These are phyloP conservation scores for Melaleuca alternifolia DNA, from an alignment of 345 rosid genomes.

Conservation along the genomic window DNA sequence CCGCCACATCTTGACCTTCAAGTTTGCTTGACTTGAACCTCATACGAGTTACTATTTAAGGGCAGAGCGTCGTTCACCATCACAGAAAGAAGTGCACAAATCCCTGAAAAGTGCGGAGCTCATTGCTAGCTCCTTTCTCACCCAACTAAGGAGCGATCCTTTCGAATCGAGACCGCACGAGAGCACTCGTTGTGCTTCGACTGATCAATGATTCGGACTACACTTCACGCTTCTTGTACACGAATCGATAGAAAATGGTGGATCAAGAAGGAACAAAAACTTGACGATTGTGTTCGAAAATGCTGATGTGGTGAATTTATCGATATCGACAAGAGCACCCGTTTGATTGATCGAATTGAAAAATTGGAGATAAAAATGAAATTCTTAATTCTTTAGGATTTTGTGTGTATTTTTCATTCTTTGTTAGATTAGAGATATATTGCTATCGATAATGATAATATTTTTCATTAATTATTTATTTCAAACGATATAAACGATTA, in stretches of 20 bases:
- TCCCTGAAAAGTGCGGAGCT: not conserved
- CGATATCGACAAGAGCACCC: not conserved
- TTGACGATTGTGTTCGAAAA: not conserved
- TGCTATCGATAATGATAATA: not conserved
- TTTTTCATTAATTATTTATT: not conserved
- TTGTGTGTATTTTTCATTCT: not conserved
- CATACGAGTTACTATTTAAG: not conserved
- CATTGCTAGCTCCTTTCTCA: not conserved
- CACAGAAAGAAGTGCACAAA: not conserved
- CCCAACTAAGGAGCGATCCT: not conserved
- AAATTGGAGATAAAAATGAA: not conserved
- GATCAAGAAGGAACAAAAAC: not conserved
- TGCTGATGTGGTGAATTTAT: not conserved
- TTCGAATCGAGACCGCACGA: not conserved
- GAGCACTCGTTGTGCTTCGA: not conserved
- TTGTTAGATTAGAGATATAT: accelerated
- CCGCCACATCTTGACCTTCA: not conserved
- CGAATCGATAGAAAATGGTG: not conserved
- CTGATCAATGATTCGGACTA: too few species aligned
- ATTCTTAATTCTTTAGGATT: not conserved
- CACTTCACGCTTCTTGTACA: too few species aligned
- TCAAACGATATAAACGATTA: accelerated
- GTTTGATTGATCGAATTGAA: not conserved
- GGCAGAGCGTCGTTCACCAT: not conserved
- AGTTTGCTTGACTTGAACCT: not conserved